Evolutionary conservation across 495 filamentous ascomycete genomes (phyloP).

Genomic region (Staphylotrichum longicolle): DNA sequence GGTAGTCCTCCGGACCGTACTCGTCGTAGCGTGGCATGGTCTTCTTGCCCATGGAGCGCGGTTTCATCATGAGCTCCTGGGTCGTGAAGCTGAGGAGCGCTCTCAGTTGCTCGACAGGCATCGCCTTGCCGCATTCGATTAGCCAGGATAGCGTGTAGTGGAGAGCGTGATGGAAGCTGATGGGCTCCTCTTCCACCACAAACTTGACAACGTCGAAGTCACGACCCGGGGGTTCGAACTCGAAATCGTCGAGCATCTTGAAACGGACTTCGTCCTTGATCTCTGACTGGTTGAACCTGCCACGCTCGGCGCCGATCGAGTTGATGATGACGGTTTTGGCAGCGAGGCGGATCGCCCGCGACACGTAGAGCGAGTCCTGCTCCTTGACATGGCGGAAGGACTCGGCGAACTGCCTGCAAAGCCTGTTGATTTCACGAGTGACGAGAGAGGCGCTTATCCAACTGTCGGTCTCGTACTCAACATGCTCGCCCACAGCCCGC

Average conservation of each 20-base stretch:
- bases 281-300: constrained; percentile 81
- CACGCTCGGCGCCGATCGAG: constrained; percentile 84
- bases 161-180: constrained; percentile 96
- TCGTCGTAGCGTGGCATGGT: constrained; percentile 47
- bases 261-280: constrained; percentile 81
- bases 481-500: constrained; percentile 87
- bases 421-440: constrained; percentile 87
- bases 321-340: constrained; percentile 78
- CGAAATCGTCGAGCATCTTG: constrained; percentile 71
- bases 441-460: constrained; percentile 97
- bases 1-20: constrained; percentile 67
- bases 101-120: constrained; percentile 63
- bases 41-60: constrained; percentile 54
- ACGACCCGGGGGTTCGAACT: constrained; percentile 67
- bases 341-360: constrained; percentile 69
- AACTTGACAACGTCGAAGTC: constrained; percentile 75
- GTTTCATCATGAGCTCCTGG: constrained; percentile 58
- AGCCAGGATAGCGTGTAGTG: constrained; percentile 99
- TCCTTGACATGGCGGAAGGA: constrained; percentile 69
- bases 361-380: constrained; percentile 60
- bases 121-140: constrained; percentile 79
- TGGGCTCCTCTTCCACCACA: constrained; percentile 78
- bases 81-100: constrained; percentile 61
- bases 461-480: constrained; percentile 96
- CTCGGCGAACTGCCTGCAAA: constrained; percentile 84